Evolutionary conservation across 257 asterid species (phyloP).

Genomic region (Solanum appendiculatum): DNA sequence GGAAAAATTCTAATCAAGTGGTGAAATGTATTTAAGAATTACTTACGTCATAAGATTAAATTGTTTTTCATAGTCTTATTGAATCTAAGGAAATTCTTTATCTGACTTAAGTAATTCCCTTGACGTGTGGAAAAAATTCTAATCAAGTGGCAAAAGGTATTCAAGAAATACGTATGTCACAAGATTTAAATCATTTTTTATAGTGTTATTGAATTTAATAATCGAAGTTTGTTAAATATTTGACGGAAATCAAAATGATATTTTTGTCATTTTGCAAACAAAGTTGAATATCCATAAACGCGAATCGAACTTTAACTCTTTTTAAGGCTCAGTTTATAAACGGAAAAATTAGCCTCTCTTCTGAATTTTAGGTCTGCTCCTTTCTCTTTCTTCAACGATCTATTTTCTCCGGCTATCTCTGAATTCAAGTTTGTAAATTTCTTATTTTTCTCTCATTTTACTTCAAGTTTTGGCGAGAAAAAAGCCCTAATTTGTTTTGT

Average conservation of each 20-base stretch:
- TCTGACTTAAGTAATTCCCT: too few species aligned
- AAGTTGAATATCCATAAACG: background rate
- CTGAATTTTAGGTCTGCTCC: background rate
- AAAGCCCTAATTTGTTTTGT: background rate
- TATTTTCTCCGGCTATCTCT: background rate
- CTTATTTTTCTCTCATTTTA: background rate
- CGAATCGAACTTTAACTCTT: background rate
- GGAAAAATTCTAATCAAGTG: too few species aligned
- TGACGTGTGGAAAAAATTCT: background rate
- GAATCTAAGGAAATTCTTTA: background rate
- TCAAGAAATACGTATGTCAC: background rate
- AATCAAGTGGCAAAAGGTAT: background rate
- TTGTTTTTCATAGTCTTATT: background rate
- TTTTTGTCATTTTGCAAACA: background rate
- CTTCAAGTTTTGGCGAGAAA: background rate
- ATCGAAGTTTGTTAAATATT: too few species aligned
- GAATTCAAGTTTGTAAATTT: background rate
- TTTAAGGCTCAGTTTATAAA: background rate
- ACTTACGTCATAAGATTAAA: background rate
- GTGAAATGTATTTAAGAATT: too few species aligned
- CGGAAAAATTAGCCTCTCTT: too few species aligned
- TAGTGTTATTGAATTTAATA: too few species aligned
- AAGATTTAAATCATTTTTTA: too few species aligned
- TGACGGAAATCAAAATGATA: background rate
- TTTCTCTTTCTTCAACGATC: background rate